Evolutionary conservation across 2,329 filamentous ascomycete species (phyloP), one percentile per base, ranked within the genome.

Genomic region (Ophiocordyceps camponoti-leonardi): DNA sequence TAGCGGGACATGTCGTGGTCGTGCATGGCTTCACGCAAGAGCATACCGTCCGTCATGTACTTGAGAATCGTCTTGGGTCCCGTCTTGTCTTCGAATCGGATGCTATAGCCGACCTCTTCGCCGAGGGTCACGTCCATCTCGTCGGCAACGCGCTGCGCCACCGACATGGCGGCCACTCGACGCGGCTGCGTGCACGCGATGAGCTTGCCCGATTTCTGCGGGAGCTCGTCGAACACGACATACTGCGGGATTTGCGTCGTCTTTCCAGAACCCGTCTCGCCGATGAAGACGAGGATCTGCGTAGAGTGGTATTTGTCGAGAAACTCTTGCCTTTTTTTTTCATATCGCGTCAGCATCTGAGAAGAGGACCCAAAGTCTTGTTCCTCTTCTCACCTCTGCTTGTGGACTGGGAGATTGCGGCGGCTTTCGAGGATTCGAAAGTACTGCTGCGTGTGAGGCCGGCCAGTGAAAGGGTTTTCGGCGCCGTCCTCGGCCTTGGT

Each of bases 1-100:
- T 98, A 98, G 46, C 88, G 83, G 44, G 76, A 81, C 66, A 98
- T 77, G 54, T 93, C 77, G 58, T 88, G 85, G 62, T 98, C 92
- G 64, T 95, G 81, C 81, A 98, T 94, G 47, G 92, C 88, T 66
- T 98, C 92, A 58, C 92, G 74, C 58, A 96, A 73, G 56, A 98
- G 79, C 83, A 98, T 96, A 77, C 93, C 93, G 59, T 98, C 92
- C 41, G 93, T 98, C 92, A 98, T 98, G 71, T 98, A 98, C 71
- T 98, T 98, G 60, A 98, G 77, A 49, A 93, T 77, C 1, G 92
- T 98, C 63, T 85, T 87, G 47, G 79, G 77, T 44, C 83, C 77
- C 1, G 92, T 96, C 68, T 80, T 84, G 62, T 98, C 92, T 65
- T 98, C 93, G 64, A 98, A 98, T 71, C 92, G 86, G 62, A 98